A percentile compares a stretch with the other conserved stretches of the same genome.
These are phyloP conservation scores for Houttuynia cordata DNA, from an alignment of 164 flowering plant species.

Conservation along the genomic window DNA sequence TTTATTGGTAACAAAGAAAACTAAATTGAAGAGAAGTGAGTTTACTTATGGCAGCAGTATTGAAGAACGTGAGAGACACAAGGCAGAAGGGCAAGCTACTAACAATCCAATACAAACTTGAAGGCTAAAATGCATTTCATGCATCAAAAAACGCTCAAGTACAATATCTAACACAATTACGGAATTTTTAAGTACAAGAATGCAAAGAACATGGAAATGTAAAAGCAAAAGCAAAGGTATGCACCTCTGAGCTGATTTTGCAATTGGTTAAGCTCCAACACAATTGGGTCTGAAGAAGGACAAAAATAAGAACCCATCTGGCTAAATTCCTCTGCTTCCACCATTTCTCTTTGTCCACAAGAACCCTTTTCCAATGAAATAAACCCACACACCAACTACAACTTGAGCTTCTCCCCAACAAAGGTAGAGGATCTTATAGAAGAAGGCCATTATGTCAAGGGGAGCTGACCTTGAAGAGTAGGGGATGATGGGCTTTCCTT, in stretches of 20 bases:
- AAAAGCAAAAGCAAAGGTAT: not conserved
- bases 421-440: constrained; percentile 25
- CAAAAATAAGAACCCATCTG: constrained; percentile 22
- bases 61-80: too few relatives aligned
- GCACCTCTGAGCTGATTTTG: constrained; percentile 77
- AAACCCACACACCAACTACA: constrained; percentile 9
- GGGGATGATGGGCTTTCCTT: constrained; percentile 30
- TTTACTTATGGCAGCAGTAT: too few relatives aligned
- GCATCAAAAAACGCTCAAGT: not conserved
- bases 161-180: not conserved
- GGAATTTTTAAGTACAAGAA: not conserved
- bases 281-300: constrained; percentile 46
- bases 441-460: constrained; percentile 7
- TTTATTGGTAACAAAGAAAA: too few relatives aligned
- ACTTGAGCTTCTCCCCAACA: constrained; percentile 10
- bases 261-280: constrained; percentile 59
- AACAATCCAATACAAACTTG: too few relatives aligned
- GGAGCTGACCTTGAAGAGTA: constrained; percentile 34
- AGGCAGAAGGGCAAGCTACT: too few relatives aligned
- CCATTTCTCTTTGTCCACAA: constrained; percentile 23
- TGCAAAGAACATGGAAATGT: not conserved
- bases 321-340: constrained; percentile 23
- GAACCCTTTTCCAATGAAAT: constrained; percentile 2
- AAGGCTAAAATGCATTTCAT: too few relatives aligned
- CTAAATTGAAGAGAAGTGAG: too few relatives aligned